Percentiles rank a stretch among this genome's conserved stretches.
Evolutionary conservation across 768 basidiomycete species (phyloP).

Genomic region (Termitomyces sp.): DNA sequence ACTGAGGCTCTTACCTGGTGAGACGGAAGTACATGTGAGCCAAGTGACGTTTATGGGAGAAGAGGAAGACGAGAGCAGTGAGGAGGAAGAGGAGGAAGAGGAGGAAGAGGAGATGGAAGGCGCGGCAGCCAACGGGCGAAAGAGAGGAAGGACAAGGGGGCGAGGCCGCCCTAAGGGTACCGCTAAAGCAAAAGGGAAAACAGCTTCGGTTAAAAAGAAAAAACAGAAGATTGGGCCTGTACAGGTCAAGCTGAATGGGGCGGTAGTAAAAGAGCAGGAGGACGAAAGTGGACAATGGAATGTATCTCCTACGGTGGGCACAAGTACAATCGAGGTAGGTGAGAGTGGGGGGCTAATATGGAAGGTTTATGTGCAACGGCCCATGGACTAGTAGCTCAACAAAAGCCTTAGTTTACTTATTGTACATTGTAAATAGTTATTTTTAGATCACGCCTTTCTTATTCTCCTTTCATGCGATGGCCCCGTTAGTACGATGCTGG

Average conservation of each 20-base stretch:
- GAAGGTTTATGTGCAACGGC: slow-evolving; percentile 65
- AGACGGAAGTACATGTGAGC: slow-evolving; percentile 53
- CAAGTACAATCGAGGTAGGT: slow-evolving; percentile 69
- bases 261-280: slow-evolving; percentile 42
- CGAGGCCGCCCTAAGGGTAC: slow-evolving; percentile 31
- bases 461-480: slow-evolving; percentile 2
- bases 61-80: slow-evolving; percentile 60
- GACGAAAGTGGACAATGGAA: slow-evolving; percentile 58
- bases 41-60: slow-evolving; percentile 54
- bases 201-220: slow-evolving; percentile 39
- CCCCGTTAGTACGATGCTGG: slow-evolving; percentile 14
- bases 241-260: slow-evolving; percentile 65
- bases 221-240: slow-evolving; percentile 51
- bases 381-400: slow-evolving; percentile 19
- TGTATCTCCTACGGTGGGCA: slow-evolving; percentile 55
- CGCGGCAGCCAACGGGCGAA: slow-evolving; percentile 41
- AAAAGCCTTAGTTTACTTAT: not conserved
- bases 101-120: slow-evolving; percentile 44
- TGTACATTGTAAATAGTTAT: slow-evolving; percentile 15
- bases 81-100: slow-evolving; percentile 47
- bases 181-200: slow-evolving; percentile 30
- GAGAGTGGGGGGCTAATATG: slow-evolving; percentile 68
- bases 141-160: slow-evolving; percentile 38
- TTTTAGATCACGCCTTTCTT: slow-evolving; percentile 5
- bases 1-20: slow-evolving; percentile 56